phyloP scores from a whole-genome alignment of 2,329 filamentous ascomycete genomes.

The Amylocarpus encephaloides region DNA sequence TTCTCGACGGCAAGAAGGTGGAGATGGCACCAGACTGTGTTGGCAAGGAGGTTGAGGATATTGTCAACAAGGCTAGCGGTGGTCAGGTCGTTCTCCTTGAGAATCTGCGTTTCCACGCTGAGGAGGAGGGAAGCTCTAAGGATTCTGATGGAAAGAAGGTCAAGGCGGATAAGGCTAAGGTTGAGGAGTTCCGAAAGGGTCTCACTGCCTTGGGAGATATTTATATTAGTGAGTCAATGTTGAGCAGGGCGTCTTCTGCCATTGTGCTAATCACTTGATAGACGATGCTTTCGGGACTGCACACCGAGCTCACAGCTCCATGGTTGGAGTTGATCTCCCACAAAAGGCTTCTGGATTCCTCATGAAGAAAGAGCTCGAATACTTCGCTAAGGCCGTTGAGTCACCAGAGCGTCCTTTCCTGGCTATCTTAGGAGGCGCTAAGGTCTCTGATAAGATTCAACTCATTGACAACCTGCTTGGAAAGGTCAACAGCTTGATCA shows the following conservation, averaged over 20 bases:
- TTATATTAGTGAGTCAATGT: slow-evolving; percentile 72
- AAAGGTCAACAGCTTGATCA: slow-evolving; percentile 94
- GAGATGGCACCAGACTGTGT: slow-evolving; percentile 88
- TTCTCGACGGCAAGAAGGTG: slow-evolving; percentile 70
- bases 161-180: slow-evolving; percentile 92
- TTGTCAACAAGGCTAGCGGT: slow-evolving; percentile 73
- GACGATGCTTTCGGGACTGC: slow-evolving; percentile 98
- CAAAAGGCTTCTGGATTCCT: slow-evolving; percentile 98
- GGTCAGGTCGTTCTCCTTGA: slow-evolving; percentile 88
- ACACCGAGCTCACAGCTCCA: slow-evolving; percentile 97
- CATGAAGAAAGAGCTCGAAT: slow-evolving; percentile 99
- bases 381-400: slow-evolving; percentile 97
- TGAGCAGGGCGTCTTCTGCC: not conserved
- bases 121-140: slow-evolving; percentile 96
- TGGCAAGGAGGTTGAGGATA: slow-evolving; percentile 81
- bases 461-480: slow-evolving; percentile 97
- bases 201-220: slow-evolving; percentile 91
- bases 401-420: slow-evolving; percentile 91
- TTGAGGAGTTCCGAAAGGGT: slow-evolving; percentile 90
- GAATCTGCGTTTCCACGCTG: slow-evolving; percentile 96
- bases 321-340: slow-evolving; percentile 93
- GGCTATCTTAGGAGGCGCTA: slow-evolving; percentile 94
- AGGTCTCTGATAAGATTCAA: slow-evolving; percentile 99
- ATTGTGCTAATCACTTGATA: slow-evolving; percentile 33
- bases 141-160: slow-evolving; percentile 92